Base-by-base conservation (phyloP, 164 flowering plant species). In the Vitis cinerea region DNA sequence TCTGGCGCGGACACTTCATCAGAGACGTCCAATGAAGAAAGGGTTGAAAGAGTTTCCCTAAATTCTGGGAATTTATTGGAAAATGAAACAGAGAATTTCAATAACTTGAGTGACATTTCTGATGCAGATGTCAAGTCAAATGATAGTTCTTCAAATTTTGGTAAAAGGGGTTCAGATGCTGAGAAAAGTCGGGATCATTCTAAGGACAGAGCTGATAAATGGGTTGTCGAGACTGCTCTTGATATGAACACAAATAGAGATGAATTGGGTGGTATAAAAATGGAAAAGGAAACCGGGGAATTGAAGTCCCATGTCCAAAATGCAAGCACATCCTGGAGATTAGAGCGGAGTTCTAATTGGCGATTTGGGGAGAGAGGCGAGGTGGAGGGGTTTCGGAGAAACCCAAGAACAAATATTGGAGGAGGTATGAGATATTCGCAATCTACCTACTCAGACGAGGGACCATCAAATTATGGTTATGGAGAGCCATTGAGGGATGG, bases 381-480 rank as follows among this genome's bases (percentile, higher is more conserved):
- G 29, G 57, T 58, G 71, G 77, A 75, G 23, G 68, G 69, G 44
- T 56, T 66, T 31, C 57, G 15, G 44, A 72, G 66, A 67, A 72
- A 17, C 44, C 49, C 54, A 31, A 72, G 75, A 72, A 15, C 60
- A 47, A 66, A 64, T 16, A 57, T 50, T n/a, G 73, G 75, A 63
- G 73, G 75, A 63, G 72, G 65, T 30, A 48, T 64, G 44, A 75
- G 74, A 30, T 75, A 65, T 61, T 60, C 81, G 9, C 63, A 73
- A 60, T 76, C 75, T 11, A 74, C 68, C 17, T 63, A 60, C 59
- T 51, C 55, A 2, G 74, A 77, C 16, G 85, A 77, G 52, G 83
- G 81, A 9, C 77, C 85, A 23, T 82, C 84, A 17, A 71, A 47
- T 67, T 54, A 78, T 67, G 58, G 75, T 16, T 73, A 70, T 73